Evolutionary conservation across 495 filamentous ascomycete genomes (phyloP), one percentile per base, ranked within the genome.

Genomic region (Parathielavia hyrcaniae): DNA sequence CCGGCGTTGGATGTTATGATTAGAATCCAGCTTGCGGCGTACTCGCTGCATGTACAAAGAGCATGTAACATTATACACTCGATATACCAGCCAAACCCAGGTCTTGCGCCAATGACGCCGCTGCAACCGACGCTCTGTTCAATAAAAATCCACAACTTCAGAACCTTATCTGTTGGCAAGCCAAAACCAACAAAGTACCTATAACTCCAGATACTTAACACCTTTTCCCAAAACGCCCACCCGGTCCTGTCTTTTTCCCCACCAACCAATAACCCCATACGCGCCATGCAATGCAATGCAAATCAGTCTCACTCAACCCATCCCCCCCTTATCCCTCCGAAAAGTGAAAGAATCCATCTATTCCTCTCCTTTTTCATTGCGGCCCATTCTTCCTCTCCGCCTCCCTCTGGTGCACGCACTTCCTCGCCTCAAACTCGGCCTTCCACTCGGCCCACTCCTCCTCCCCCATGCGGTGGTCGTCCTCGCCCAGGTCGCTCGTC

Each of bases 401-500:
- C 32, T 58, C 65, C 17, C 50, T 38, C 7, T 34, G 51, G 46
- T 71, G 67, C 49, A 30, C 6, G 44, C 67, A 68, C 30, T n/a
- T 30, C 17, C 49, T 30, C 23, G 52, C 58, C 23, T 49, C 36
- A 11, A 57, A 39, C 53, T 53, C 47, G 5, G 43, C 38, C 54
- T 61, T 58, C 65, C 70, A 69, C 67, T 91, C 88, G 54, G 77
- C 75, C 36, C 75, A 75, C 68, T 97, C 91, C 71, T 97, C 93
- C 57, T 77, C 74, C 34, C 81, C 81, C 48, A 81, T 75, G 59
- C 86, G 70, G 60, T 79, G 83, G 61, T 97, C 95, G 71, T 98
- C 95, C 50, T 92, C 88, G 6, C 84, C 86, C 43, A 89, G 74
- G 30, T 91, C 87, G 59, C 88, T 93, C 8, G 78, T 82, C 68